Conservation (phyloP, 768 basidiomycete genomes). For the Myochromella boudieri region DNA sequence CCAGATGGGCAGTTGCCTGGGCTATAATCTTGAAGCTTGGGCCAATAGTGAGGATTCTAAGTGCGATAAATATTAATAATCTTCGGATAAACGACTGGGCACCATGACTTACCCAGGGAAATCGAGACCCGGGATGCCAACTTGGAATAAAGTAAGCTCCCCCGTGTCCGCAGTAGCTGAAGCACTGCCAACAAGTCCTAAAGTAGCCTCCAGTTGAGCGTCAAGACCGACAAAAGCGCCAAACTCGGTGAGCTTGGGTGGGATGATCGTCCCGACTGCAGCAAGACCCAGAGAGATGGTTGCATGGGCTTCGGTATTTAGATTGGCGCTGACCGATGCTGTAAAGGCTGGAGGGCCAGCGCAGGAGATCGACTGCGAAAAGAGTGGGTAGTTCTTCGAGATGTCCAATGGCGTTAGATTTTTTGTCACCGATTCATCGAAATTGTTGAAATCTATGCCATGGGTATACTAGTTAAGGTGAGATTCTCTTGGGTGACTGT, state of each 20-base stretch:
- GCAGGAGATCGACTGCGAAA: constrained; percentile 28
- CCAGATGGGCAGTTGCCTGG: constrained; percentile 30
- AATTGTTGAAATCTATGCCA: constrained; percentile 14
- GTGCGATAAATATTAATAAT: neutral
- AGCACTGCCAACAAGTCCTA: constrained; percentile 34
- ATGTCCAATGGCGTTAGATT: constrained; percentile 24
- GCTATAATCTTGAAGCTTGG: constrained; percentile 44
- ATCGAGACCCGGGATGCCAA: constrained; percentile 16
- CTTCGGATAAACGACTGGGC: constrained; percentile 6
- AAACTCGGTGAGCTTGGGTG: constrained; percentile 37
- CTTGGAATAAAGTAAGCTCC: constrained; percentile 11
- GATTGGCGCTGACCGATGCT: constrained; percentile 27
- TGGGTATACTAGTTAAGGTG: neutral
- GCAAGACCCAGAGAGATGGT: constrained; percentile 37
- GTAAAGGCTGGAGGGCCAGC: constrained; percentile 16
- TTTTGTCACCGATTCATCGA: constrained; percentile 28
- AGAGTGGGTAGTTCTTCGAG: constrained; percentile 29
- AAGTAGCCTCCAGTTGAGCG: constrained; percentile 33
- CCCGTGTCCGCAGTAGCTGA: constrained; percentile 17
- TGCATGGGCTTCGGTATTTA: constrained; percentile 32
- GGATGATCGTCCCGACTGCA: constrained; percentile 43
- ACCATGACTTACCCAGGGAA: constrained; percentile 20
- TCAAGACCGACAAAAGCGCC: constrained; percentile 32
- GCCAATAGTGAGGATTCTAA: constrained; percentile 44
- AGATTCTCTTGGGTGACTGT: neutral